A percentile compares a stretch with the other conserved stretches of the same genome.
Evolutionary conservation across 768 basidiomycete species (phyloP).

Genomic region (Amanita jacksonii): DNA sequence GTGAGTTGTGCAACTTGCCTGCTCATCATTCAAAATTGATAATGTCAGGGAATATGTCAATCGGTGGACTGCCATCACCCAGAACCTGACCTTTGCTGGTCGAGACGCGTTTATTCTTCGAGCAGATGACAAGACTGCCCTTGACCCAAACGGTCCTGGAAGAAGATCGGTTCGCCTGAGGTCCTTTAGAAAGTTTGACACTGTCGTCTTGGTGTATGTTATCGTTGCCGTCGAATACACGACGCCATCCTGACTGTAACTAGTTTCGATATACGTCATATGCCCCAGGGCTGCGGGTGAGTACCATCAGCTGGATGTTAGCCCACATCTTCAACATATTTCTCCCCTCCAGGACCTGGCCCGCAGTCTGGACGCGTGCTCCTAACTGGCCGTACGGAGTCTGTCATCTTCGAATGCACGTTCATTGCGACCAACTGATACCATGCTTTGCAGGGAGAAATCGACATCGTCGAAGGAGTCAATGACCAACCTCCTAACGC

Average conservation of each 20-base stretch:
- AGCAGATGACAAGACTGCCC: constrained; percentile 1
- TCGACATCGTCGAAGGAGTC: constrained; percentile 47
- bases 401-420: too few species aligned
- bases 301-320: too few species aligned
- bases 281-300: constrained; percentile 48
- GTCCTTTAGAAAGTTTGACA: background rate
- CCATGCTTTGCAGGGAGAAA: constrained; percentile 34
- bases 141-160: background rate
- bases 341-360: too few species aligned
- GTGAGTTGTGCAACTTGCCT: background rate
- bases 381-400: too few species aligned
- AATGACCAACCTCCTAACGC: constrained; percentile 45
- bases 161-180: background rate
- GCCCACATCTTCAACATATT: too few species aligned
- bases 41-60: too few species aligned
- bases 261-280: constrained; percentile 36
- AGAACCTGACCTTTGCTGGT: background rate
- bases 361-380: too few species aligned
- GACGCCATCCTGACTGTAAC: too few species aligned
- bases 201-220: background rate
- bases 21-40: background rate
- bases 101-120: constrained; percentile 2
- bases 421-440: too few species aligned
- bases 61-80: background rate
- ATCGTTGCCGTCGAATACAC: too few species aligned